phyloP scores from a whole-genome alignment of 2,329 filamentous ascomycete species.

The Claviceps sp. region DNA sequence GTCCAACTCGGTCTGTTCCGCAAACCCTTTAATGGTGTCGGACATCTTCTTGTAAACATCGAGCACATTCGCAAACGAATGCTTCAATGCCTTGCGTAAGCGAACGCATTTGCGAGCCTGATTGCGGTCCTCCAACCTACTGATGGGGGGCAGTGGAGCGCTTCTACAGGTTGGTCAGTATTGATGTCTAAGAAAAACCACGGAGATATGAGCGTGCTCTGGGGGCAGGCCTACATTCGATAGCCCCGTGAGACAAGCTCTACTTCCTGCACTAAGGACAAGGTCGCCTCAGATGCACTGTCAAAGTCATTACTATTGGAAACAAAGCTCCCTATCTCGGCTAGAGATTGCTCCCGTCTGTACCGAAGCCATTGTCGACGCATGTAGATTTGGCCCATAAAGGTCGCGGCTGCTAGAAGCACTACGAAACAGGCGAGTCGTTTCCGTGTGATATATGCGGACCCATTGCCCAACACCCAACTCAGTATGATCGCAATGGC shows the following conservation, averaged over 20 bases:
- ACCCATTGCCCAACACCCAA: slow-evolving; percentile 46
- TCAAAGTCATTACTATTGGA: slow-evolving; percentile 70
- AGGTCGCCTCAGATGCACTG: slow-evolving; percentile 57
- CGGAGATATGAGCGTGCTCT: not conserved
- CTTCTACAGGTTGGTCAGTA: slow-evolving; percentile 40
- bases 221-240: slow-evolving; percentile 48
- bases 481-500: slow-evolving; percentile 59
- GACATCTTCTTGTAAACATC: slow-evolving; percentile 60
- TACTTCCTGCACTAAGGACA: slow-evolving; percentile 85
- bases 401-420: slow-evolving; percentile 39
- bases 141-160: slow-evolving; percentile 81
- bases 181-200: not conserved
- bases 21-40: slow-evolving; percentile 53
- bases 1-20: slow-evolving; percentile 70
- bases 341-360: slow-evolving; percentile 59
- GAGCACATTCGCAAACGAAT: slow-evolving; percentile 56
- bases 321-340: slow-evolving; percentile 55
- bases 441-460: slow-evolving; percentile 41
- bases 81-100: slow-evolving; percentile 62
- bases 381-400: slow-evolving; percentile 53
- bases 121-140: slow-evolving; percentile 70
- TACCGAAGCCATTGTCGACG: slow-evolving; percentile 72
- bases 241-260: slow-evolving; percentile 88
- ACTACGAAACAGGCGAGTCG: slow-evolving; percentile 35
- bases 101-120: slow-evolving; percentile 68